Percentiles rank a stretch among this genome's conserved stretches.
These are phyloP conservation scores for Globisporangium lucens DNA, from an alignment of 352 stramenopile species.

Conservation along the genomic window DNA sequence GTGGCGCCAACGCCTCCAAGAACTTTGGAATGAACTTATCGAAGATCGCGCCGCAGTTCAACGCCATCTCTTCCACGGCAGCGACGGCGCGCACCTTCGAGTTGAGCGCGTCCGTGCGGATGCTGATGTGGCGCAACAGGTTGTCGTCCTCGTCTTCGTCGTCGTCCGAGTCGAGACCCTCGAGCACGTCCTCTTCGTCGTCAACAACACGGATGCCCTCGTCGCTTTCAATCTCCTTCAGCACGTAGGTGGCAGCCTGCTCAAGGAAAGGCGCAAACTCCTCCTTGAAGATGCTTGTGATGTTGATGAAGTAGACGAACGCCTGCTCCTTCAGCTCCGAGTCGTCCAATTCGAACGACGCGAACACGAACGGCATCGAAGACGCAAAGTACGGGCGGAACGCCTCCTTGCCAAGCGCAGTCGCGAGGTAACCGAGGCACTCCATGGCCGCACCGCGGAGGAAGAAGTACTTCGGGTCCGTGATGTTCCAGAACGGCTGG, in stretches of 20 bases:
- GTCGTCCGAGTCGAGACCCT: slow-evolving; percentile 78
- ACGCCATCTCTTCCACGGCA: slow-evolving; percentile 79
- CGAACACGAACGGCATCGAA: slow-evolving; percentile 95
- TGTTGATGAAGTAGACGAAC: slow-evolving; percentile 98
- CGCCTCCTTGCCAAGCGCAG: slow-evolving; percentile 93
- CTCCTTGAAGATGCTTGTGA: slow-evolving; percentile 97
- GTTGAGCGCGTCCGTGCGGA: slow-evolving; percentile 83
- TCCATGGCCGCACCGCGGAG: slow-evolving; percentile 95
- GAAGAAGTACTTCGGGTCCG: slow-evolving; percentile 92
- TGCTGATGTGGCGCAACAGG: slow-evolving; percentile 78
- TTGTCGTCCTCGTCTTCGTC: slow-evolving; percentile 70
- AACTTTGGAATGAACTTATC: slow-evolving; percentile 85
- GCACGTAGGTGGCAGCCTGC: slow-evolving; percentile 62
- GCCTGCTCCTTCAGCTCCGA: slow-evolving; percentile 97
- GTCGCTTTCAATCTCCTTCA: slow-evolving; percentile 71
- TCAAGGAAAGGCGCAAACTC: slow-evolving; percentile 95
- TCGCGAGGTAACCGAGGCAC: slow-evolving; percentile 97
- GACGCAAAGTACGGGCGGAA: slow-evolving; percentile 94
- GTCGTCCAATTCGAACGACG: slow-evolving; percentile 91
- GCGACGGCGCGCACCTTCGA: slow-evolving; percentile 81
- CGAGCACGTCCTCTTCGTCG: slow-evolving; percentile 66
- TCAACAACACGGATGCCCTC: slow-evolving; percentile 73
- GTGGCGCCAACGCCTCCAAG: slow-evolving; percentile 67
- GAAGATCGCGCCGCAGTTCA: slow-evolving; percentile 78
- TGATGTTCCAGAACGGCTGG: slow-evolving; percentile 89